These are phyloP conservation scores for Euphorbia schlechtendalii DNA, from an alignment of 441 rosid genomes.

Conservation along the genomic window DNA sequence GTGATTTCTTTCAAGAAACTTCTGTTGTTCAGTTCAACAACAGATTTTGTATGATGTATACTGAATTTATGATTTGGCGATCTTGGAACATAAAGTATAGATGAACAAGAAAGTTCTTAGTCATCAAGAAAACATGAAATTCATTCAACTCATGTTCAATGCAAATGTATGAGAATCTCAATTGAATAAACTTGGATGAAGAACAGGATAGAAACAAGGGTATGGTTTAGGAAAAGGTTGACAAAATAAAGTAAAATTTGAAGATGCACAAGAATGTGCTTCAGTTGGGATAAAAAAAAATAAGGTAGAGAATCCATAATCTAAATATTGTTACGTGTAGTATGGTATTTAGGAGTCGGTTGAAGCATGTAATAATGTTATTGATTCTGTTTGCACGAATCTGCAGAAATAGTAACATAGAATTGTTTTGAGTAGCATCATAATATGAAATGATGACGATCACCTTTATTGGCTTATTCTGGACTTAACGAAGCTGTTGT, in stretches of 20 bases:
- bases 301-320: background rate
- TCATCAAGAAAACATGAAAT: background rate
- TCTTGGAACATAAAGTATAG: background rate
- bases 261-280: background rate
- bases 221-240: background rate
- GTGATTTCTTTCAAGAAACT: too few relatives aligned
- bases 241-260: background rate
- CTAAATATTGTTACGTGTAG: background rate
- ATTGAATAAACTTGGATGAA: background rate
- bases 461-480: too few relatives aligned
- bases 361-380: too few relatives aligned
- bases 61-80: background rate
- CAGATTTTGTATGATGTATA: too few relatives aligned
- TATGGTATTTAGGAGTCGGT: too few relatives aligned
- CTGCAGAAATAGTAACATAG: too few relatives aligned
- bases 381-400: too few relatives aligned
- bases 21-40: too few relatives aligned
- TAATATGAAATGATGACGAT: too few relatives aligned
- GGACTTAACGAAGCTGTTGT: conserved; percentile 2
- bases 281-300: background rate
- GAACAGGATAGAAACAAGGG: background rate
- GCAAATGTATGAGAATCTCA: background rate
- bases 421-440: too few relatives aligned
- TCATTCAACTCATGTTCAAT: background rate
- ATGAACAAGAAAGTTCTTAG: background rate